Conservation (phyloP, 441 rosid species). For the Gossypium trilobum region DNA sequence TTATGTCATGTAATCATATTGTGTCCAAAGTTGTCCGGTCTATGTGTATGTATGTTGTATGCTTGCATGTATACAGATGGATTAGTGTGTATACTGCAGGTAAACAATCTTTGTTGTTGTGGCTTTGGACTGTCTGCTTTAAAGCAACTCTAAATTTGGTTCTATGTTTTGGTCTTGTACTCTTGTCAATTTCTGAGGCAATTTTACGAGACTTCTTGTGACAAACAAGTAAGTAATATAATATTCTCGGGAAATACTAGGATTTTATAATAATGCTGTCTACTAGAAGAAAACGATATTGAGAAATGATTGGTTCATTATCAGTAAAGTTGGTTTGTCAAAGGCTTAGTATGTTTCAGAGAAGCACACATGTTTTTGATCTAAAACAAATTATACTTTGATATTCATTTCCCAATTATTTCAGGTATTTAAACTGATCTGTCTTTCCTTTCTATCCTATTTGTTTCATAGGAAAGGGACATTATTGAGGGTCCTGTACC, state of each 20-base stretch:
- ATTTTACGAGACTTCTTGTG: not conserved
- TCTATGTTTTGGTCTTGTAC: not conserved
- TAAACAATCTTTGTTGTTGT: not conserved
- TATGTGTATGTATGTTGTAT: not conserved
- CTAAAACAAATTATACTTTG: not conserved
- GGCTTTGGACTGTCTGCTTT: not conserved
- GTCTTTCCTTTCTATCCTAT: not conserved
- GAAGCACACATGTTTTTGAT: not conserved
- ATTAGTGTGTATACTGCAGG: not conserved
- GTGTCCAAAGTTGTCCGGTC: not conserved
- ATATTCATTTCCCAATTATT: not conserved
- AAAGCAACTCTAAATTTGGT: not conserved
- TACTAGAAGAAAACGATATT: not conserved
- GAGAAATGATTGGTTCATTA: not conserved
- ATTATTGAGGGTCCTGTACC: slow-evolving; percentile 84
- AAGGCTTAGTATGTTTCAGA: not conserved
- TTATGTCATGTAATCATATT: not conserved
- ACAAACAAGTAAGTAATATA: not conserved
- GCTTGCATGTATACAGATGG: not conserved
- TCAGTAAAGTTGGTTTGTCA: not conserved
- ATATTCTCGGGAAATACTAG: not conserved
- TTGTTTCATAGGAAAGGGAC: slow-evolving; percentile 71
- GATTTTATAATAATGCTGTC: not conserved
- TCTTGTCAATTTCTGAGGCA: not conserved
- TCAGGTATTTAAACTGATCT: slow-evolving; percentile 9